Conservation (phyloP, 2,329 filamentous ascomycete species). For the Hypoxylon sp. region DNA sequence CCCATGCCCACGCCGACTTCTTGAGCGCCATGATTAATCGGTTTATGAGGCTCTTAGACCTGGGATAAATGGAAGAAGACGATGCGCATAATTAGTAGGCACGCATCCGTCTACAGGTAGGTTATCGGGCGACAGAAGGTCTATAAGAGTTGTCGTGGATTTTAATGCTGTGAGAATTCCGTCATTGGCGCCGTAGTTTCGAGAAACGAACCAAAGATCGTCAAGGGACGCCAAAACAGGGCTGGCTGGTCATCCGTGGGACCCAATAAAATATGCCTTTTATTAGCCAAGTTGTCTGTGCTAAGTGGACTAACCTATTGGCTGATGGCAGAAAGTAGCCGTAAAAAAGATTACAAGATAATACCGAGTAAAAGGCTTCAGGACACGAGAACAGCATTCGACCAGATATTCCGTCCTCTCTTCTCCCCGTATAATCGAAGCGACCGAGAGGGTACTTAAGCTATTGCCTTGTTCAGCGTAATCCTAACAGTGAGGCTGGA, state of each 20-base stretch:
- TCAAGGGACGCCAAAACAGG: constrained; percentile 29
- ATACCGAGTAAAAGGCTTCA: constrained; percentile 8
- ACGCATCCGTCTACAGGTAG: constrained; percentile 24
- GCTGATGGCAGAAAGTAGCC: constrained; percentile 13
- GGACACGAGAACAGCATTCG: constrained; percentile 21
- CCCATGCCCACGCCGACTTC: constrained; percentile 39
- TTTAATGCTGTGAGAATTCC: constrained; percentile 27
- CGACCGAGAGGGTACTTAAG: constrained; percentile 27
- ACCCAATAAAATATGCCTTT: constrained; percentile 34
- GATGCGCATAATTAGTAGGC: constrained; percentile 16
- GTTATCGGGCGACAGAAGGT: constrained; percentile 4
- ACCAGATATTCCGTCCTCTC: background rate
- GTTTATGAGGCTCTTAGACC: constrained; percentile 36
- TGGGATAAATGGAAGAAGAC: constrained; percentile 9
- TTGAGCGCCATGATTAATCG: constrained; percentile 41
- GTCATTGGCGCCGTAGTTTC: constrained; percentile 35
- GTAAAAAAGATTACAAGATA: constrained; percentile 13
- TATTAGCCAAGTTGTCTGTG: constrained; percentile 26
- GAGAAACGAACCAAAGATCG: constrained; percentile 34
- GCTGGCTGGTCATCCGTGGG: constrained; percentile 19
- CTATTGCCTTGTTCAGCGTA: constrained; percentile 15
- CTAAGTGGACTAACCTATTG: constrained; percentile 34
- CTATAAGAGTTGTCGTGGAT: constrained; percentile 21
- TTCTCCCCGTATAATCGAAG: constrained; percentile 10
- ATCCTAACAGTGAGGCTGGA: constrained; percentile 33